Evolutionary conservation across 2,329 filamentous ascomycete species (phyloP).

Genomic region (Amylocarpus encephaloides): DNA sequence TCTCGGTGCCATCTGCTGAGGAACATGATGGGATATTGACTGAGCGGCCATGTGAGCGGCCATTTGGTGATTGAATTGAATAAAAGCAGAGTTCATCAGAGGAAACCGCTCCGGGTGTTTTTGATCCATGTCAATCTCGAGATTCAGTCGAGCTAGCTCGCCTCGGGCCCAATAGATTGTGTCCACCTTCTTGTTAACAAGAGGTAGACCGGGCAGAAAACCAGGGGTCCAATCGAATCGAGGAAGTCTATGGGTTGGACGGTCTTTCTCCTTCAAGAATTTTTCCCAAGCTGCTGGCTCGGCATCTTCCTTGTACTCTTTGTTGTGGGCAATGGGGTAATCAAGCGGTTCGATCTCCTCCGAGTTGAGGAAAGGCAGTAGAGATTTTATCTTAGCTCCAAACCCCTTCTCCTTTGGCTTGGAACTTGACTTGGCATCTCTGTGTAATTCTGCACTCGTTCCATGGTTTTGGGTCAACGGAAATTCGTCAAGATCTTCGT

Average conservation of each 20-base stretch:
- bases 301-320: constrained; percentile 54
- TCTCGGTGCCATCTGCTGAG: constrained; percentile 87
- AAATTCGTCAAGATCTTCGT: constrained; percentile 35
- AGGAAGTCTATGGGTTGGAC: constrained; percentile 77
- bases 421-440: constrained; percentile 17
- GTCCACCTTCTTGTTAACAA: constrained; percentile 85
- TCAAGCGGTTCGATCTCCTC: constrained; percentile 26
- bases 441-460: neutral
- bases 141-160: constrained; percentile 78
- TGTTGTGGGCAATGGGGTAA: constrained; percentile 60
- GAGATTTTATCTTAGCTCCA: constrained; percentile 44
- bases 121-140: constrained; percentile 90
- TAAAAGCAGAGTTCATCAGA: constrained; percentile 92
- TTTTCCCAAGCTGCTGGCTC: constrained; percentile 71
- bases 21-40: constrained; percentile 80
- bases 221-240: constrained; percentile 46
- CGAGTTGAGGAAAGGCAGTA: constrained; percentile 40
- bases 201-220: constrained; percentile 74
- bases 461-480: constrained; percentile 36
- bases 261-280: constrained; percentile 73
- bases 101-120: constrained; percentile 78
- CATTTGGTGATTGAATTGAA: constrained; percentile 97
- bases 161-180: constrained; percentile 87
- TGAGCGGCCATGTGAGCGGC: constrained; percentile 98
- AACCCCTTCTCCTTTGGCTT: constrained; percentile 39